phyloP scores from a whole-genome alignment of 2,329 filamentous ascomycete species.

The Aspergillus sp. region DNA sequence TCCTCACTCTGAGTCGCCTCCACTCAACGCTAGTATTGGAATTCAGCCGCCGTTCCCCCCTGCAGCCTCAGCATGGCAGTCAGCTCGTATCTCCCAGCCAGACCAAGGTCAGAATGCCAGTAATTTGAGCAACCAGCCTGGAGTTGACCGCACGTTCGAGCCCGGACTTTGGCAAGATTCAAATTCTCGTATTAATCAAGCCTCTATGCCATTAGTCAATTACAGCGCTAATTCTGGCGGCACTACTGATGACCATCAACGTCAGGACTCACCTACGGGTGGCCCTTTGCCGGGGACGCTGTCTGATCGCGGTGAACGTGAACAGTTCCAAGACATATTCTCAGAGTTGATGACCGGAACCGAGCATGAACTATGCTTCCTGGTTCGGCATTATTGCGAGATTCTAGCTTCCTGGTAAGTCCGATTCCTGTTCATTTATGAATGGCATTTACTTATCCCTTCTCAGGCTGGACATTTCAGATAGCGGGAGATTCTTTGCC shows the following conservation, averaged over 20 bases:
- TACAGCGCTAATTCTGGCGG: background rate
- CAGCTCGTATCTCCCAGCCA: no score
- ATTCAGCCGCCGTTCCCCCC: background rate
- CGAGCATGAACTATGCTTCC: conserved; percentile 39
- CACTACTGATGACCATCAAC: background rate
- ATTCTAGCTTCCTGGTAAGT: conserved; percentile 36
- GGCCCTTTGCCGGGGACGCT: conserved; percentile 15
- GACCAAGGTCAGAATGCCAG: background rate
- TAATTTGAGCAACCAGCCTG: background rate
- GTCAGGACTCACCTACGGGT: background rate
- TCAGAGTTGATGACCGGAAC: conserved; percentile 39
- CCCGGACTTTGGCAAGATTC: background rate
- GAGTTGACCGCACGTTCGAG: background rate
- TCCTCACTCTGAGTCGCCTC: background rate
- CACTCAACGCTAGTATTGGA: background rate
- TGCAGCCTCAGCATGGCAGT: background rate
- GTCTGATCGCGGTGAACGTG: conserved; percentile 26
- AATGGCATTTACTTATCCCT: conserved; percentile 13
- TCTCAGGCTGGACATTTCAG: conserved; percentile 40
- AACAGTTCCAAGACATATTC: conserved; percentile 36
- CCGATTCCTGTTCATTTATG: background rate
- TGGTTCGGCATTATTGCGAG: conserved; percentile 39
- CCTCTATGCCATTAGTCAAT: background rate
- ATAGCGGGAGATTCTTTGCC: conserved; percentile 39
- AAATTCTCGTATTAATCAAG: background rate